Percentiles rank a stretch among this genome's conserved stretches.
Evolutionary conservation across 2,329 filamentous ascomycete genomes (phyloP).

Genomic region (Fusarium oligoseptatum): DNA sequence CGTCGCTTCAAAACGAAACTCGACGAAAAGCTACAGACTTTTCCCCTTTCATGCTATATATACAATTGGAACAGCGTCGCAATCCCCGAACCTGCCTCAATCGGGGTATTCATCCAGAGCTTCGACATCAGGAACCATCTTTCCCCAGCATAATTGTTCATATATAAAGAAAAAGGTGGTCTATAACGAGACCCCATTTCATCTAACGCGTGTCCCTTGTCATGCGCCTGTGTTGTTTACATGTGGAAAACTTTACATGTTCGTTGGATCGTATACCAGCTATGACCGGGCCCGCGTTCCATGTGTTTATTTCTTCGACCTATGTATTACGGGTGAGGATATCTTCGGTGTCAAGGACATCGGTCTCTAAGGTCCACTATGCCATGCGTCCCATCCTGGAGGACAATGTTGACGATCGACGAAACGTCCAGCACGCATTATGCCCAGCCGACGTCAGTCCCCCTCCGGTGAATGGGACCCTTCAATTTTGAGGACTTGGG

Average conservation of each 20-base stretch:
- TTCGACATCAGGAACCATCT: not conserved
- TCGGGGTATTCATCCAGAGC: not conserved
- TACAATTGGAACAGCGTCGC: not conserved
- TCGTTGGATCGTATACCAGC: too few relatives aligned
- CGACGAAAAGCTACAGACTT: not conserved
- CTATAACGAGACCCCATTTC: too few relatives aligned
- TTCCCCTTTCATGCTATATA: not conserved
- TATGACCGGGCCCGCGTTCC: not conserved
- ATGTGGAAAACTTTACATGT: not conserved
- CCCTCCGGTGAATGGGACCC: not conserved
- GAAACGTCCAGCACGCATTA: not conserved
- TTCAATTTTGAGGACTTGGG: not conserved
- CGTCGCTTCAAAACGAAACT: too few relatives aligned
- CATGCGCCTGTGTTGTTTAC: not conserved
- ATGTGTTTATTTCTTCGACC: not conserved
- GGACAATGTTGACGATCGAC: accelerated
- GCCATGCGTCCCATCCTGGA: not conserved
- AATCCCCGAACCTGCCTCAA: not conserved
- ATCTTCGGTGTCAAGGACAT: not conserved
- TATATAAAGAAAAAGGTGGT: not conserved
- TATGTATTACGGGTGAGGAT: too few relatives aligned
- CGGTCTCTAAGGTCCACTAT: not conserved
- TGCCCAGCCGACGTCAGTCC: not conserved
- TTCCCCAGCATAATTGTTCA: not conserved
- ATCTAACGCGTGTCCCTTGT: too few relatives aligned